Percentiles rank a stretch among this genome's conserved stretches.
phyloP scores from a whole-genome alignment of 208 protist species.

The Dictyostelium gargantuum region DNA sequence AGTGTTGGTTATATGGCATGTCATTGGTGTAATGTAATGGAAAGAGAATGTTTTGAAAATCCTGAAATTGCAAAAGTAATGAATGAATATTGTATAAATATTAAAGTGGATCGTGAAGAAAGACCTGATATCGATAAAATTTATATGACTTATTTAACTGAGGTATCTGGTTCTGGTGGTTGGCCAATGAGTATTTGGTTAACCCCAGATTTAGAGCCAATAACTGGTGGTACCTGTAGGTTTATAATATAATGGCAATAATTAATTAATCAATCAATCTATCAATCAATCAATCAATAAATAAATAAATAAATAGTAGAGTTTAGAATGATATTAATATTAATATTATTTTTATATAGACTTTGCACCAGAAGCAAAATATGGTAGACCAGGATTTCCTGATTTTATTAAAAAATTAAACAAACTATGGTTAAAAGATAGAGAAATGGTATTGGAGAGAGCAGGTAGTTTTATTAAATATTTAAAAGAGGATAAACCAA shows the following conservation, averaged over 20 bases:
- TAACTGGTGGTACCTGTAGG: constrained; percentile 78
- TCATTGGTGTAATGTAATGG: constrained; percentile 86
- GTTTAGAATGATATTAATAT: not conserved
- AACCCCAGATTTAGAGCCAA: constrained; percentile 71
- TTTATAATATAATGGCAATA: not conserved
- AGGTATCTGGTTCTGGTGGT: constrained; percentile 67
- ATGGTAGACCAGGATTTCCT: constrained; percentile 52
- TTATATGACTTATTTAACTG: constrained; percentile 76
- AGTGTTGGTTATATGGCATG: constrained; percentile 83
- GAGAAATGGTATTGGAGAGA: not conserved
- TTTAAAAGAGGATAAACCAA: constrained; percentile 24
- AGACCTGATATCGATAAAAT: constrained; percentile 79
- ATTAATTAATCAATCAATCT: too few species aligned
- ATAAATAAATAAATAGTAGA: not conserved
- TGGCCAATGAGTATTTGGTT: constrained; percentile 79
- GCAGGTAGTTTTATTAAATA: constrained; percentile 3
- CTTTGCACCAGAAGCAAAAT: constrained; percentile 12
- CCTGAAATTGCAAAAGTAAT: constrained; percentile 72
- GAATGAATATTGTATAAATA: constrained; percentile 78
- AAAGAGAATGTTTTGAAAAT: constrained; percentile 82
- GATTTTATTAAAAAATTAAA: not conserved
- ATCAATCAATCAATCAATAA: too few species aligned
- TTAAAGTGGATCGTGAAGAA: constrained; percentile 82
- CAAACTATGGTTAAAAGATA: constrained; percentile 52
- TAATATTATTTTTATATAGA: not conserved